A percentile compares a stretch with the other conserved stretches of the same genome.
phyloP scores from a whole-genome alignment of 306 rosid genomes.

The Cercis canadensis region DNA sequence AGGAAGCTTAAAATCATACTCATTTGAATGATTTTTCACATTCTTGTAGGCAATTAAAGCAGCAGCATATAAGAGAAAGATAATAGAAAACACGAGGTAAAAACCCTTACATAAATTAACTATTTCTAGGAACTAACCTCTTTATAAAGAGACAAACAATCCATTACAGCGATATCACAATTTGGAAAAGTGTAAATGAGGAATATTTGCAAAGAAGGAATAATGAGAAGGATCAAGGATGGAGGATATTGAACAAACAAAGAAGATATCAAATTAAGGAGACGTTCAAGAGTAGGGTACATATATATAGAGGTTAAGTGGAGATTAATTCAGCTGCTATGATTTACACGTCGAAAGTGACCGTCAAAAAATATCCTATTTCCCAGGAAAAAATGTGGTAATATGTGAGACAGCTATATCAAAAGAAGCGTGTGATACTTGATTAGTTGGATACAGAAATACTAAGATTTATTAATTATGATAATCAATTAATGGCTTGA shows the following conservation, averaged over 20 bases:
- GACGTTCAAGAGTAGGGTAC: background rate
- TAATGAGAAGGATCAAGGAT: too few relatives aligned
- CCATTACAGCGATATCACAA: conserved; percentile 29
- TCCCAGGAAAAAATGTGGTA: too few relatives aligned
- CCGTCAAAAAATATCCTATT: too few relatives aligned
- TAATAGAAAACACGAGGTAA: background rate
- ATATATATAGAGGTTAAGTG: conserved; percentile 38
- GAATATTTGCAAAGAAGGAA: too few relatives aligned
- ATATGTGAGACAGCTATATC: too few relatives aligned
- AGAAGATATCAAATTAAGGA: too few relatives aligned
- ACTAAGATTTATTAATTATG: background rate
- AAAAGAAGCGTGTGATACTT: conserved; percentile 50
- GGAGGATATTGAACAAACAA: too few relatives aligned
- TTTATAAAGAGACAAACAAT: conserved; percentile 41
- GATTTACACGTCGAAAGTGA: conserved; percentile 32
- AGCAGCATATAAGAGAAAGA: background rate
- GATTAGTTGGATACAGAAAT: conserved; percentile 32
- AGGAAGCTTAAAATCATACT: too few relatives aligned
- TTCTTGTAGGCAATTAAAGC: too few relatives aligned
- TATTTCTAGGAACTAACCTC: conserved; percentile 41
- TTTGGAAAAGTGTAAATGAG: too few relatives aligned
- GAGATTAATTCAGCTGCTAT: conserved; percentile 33
- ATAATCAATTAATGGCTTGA: background rate
- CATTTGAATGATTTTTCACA: too few relatives aligned
- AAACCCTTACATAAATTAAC: too few relatives aligned